Percentiles rank a stretch among this genome's conserved stretches.
Conservation (phyloP, 768 basidiomycete species). For the Trametes gibbosa region DNA sequence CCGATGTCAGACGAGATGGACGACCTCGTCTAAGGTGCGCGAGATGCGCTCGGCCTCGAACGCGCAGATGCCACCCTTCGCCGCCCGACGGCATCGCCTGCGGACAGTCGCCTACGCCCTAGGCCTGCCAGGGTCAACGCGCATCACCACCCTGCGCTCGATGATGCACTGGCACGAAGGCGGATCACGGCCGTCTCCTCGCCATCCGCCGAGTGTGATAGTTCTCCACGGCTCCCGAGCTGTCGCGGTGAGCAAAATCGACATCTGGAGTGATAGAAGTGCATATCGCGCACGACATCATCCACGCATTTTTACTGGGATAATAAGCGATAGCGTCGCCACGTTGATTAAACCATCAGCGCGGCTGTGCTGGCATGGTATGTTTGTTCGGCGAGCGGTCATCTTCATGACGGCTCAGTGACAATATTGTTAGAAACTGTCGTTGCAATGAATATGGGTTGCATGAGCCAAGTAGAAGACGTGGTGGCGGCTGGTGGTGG, state of each 20-base stretch:
- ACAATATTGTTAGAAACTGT: background rate
- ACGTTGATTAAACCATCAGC: background rate
- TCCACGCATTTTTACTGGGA: background rate
- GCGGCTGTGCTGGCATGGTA: constrained; percentile 3
- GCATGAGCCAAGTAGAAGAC: too few relatives aligned
- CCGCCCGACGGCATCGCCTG: background rate
- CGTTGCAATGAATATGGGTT: too few relatives aligned
- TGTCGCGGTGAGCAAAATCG: background rate
- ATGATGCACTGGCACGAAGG: constrained; percentile 7
- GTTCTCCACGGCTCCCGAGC: background rate
- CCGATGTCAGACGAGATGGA: constrained; percentile 12
- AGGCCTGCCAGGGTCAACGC: background rate
- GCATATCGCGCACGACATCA: background rate
- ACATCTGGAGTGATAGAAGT: background rate
- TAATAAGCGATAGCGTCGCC: background rate
- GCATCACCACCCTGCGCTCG: background rate
- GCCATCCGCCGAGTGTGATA: background rate
- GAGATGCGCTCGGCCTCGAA: background rate
- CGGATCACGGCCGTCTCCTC: constrained; percentile 16
- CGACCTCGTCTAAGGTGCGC: constrained; percentile 19
- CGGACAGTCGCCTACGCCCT: background rate
- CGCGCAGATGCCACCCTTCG: background rate
- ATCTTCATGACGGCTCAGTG: background rate
- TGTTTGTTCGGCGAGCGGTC: background rate
- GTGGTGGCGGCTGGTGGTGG: background rate